These are phyloP conservation scores for Lodderomyces orthopsilosis DNA, from an alignment of 1,139 yeast genomes.

Conservation along the genomic window DNA sequence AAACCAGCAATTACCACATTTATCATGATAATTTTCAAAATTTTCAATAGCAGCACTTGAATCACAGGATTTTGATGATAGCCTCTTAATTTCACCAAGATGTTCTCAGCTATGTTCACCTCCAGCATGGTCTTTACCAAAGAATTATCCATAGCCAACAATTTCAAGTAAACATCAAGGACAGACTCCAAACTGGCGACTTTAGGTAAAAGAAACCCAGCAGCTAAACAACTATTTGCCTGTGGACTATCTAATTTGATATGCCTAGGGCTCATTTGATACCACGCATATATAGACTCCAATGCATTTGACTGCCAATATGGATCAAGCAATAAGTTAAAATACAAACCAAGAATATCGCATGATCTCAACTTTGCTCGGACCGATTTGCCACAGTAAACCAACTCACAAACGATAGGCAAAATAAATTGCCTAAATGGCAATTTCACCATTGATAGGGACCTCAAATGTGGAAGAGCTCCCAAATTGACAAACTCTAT, in stretches of 20 bases:
- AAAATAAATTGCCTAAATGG: constrained; percentile 61
- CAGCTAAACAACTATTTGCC: constrained; percentile 32
- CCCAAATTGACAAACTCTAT: constrained; percentile 54
- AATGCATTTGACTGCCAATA: constrained; percentile 71
- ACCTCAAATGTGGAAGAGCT: constrained; percentile 49
- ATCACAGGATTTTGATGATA: constrained; percentile 36
- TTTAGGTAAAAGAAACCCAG: constrained; percentile 39
- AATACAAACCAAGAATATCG: constrained; percentile 46
- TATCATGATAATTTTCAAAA: constrained; percentile 25
- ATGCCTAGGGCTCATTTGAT: constrained; percentile 25
- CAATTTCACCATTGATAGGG: constrained; percentile 42
- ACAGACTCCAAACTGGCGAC: constrained; percentile 43
- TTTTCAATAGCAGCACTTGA: constrained; percentile 34
- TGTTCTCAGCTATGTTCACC: constrained; percentile 27
- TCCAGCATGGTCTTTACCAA: constrained; percentile 26
- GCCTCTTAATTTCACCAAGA: constrained; percentile 25
- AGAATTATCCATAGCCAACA: constrained; percentile 22
- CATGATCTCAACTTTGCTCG: constrained; percentile 36
- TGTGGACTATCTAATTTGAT: constrained; percentile 25
- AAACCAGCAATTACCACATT: constrained; percentile 8
- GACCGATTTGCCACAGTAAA: constrained; percentile 45
- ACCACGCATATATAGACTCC: constrained; percentile 52
- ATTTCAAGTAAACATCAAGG: constrained; percentile 37
- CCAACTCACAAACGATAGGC: constrained; percentile 64
- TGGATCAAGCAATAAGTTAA: constrained; percentile 52